phyloP scores from a whole-genome alignment of 768 basidiomycete species.

The Tulasnella sp. region DNA sequence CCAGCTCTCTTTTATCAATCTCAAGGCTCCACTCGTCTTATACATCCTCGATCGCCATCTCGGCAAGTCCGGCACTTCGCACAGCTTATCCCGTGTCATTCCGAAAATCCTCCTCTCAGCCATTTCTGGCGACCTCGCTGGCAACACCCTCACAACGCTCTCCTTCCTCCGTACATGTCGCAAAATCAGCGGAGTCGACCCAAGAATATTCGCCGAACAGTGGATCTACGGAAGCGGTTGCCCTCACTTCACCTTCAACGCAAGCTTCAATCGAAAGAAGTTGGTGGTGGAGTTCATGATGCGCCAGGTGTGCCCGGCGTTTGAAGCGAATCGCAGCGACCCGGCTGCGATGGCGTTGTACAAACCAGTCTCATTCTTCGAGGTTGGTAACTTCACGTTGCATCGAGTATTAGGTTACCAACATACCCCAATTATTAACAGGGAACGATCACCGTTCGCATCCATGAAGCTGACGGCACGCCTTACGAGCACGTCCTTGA shows the following conservation, averaged over 20 bases:
- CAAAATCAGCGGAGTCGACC: conserved; percentile 91
- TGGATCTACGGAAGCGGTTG: conserved; percentile 99
- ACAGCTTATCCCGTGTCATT: conserved; percentile 91
- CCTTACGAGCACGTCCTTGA: conserved; percentile 98
- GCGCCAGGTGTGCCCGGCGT: conserved; percentile 84
- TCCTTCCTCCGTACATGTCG: conserved; percentile 89
- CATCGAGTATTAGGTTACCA: conserved; percentile 1
- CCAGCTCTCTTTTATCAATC: conserved; percentile 83
- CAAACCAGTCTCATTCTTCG: conserved; percentile 88
- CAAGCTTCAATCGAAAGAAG: conserved; percentile 94
- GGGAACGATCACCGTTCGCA: conserved; percentile 98
- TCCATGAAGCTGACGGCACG: conserved; percentile 98
- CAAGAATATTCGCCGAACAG: conserved; percentile 92
- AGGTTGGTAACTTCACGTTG: conserved; percentile 53
- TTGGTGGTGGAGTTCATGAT: conserved; percentile 98
- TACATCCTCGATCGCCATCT: conserved; percentile 93
- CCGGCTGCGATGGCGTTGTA: conserved; percentile 67
- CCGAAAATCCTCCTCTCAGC: conserved; percentile 95
- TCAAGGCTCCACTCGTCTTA: conserved; percentile 94
- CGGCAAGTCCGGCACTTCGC: conserved; percentile 92
- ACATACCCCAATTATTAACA: conserved; percentile 41
- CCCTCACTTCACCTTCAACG: conserved; percentile 85
- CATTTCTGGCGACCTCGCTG: conserved; percentile 84
- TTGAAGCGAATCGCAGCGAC: conserved; percentile 63
- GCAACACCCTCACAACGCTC: conserved; percentile 86